A percentile compares a stretch with the other conserved stretches of the same genome.
Evolutionary conservation across 1,284 basidiomycete genomes (phyloP).

Genomic region (Cutaneotrichosporon arboriforme): DNA sequence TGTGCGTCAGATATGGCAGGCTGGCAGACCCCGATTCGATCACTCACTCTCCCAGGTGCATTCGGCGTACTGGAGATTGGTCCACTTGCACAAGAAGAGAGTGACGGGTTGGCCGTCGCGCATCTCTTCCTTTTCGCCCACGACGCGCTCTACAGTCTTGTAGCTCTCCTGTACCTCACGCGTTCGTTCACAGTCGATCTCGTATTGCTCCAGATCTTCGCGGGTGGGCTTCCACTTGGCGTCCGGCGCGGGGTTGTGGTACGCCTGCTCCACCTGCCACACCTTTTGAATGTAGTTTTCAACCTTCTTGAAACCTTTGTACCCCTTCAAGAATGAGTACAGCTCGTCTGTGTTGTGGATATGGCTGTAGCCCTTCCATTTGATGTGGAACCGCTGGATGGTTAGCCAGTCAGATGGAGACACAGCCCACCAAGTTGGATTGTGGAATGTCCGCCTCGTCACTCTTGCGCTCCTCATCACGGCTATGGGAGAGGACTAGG

Average conservation of each 20-base stretch:
- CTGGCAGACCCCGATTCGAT: neutral
- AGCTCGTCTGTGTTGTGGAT: constrained; percentile 95
- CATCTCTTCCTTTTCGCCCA: constrained; percentile 68
- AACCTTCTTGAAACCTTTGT: constrained; percentile 87
- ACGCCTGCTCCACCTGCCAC: constrained; percentile 63
- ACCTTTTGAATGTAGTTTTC: constrained; percentile 96
- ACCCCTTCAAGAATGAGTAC: constrained; percentile 72
- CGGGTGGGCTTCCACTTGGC: constrained; percentile 61
- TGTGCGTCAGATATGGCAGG: constrained; percentile 11
- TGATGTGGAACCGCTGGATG: constrained; percentile 81
- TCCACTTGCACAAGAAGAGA: constrained; percentile 98
- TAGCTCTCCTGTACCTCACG: constrained; percentile 85
- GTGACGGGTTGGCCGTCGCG: constrained; percentile 55
- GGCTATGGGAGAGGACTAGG: constrained; percentile 69
- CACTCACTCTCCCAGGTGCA: constrained; percentile 86
- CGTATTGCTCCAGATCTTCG: constrained; percentile 84
- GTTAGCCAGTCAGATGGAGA: neutral
- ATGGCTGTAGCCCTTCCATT: constrained; percentile 92
- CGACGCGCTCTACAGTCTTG: constrained; percentile 87
- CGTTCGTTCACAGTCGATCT: constrained; percentile 83
- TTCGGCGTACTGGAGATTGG: constrained; percentile 82
- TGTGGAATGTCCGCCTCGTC: constrained; percentile 76
- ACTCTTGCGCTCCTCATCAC: constrained; percentile 70
- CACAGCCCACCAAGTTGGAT: constrained; percentile 67
- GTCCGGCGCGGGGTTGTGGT: constrained; percentile 52